These are phyloP conservation scores for Clonostachys sp. DNA, from an alignment of 2,329 filamentous ascomycete genomes.

Conservation along the genomic window DNA sequence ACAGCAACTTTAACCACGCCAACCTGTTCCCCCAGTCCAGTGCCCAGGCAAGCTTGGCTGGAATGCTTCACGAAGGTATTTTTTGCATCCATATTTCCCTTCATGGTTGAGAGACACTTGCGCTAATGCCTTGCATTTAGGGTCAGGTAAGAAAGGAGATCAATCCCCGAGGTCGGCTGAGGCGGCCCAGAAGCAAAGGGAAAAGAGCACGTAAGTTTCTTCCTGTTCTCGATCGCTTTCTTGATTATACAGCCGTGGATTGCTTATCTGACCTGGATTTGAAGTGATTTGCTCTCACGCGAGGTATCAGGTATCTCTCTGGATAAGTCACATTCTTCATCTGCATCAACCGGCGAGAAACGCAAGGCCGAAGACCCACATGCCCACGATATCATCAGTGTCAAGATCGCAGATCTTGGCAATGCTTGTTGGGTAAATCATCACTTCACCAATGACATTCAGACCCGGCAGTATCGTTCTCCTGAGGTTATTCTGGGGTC, in stretches of 20 bases:
- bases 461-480: constrained; percentile 94
- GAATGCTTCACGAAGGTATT: constrained; percentile 77
- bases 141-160: constrained; percentile 24
- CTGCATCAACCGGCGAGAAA: constrained; percentile 56
- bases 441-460: constrained; percentile 99
- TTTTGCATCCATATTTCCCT: background rate
- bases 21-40: constrained; percentile 64
- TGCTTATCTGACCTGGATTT: background rate
- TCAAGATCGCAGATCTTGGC: constrained; percentile 97
- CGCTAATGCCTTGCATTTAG: background rate
- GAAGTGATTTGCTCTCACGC: constrained; percentile 72
- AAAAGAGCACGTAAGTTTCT: constrained; percentile 82
- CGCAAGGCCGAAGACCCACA: constrained; percentile 53
- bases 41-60: constrained; percentile 73
- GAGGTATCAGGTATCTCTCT: constrained; percentile 94
- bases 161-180: constrained; percentile 47
- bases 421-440: constrained; percentile 99
- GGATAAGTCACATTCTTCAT: constrained; percentile 59
- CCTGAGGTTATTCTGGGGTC: constrained; percentile 94
- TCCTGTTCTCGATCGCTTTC: background rate
- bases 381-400: constrained; percentile 75
- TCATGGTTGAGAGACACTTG: background rate
- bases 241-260: background rate
- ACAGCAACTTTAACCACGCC: constrained; percentile 79
- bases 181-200: constrained; percentile 74